Evolutionary conservation across 805 yeast genomes (phyloP).

Genomic region (Clavispora asparagi): DNA sequence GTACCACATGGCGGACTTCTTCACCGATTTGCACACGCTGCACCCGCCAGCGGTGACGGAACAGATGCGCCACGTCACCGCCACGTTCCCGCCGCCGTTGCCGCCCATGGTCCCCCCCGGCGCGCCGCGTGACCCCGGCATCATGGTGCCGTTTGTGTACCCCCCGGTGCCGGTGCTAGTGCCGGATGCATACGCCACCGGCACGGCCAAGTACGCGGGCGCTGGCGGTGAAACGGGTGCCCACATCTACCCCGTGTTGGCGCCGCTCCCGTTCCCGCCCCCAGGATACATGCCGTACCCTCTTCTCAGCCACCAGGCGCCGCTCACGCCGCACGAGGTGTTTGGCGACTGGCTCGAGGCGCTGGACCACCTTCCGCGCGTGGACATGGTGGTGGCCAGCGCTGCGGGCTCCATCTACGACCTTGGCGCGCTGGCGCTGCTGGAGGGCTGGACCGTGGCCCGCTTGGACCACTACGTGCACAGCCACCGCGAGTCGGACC

Average conservation of each 20-base stretch:
- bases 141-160: conserved; percentile 40
- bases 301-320: conserved; percentile 28
- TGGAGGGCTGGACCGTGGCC: conserved; percentile 26
- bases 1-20: conserved; percentile 27
- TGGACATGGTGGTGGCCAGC: conserved; percentile 42
- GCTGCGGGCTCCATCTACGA: conserved; percentile 42
- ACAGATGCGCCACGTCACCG: conserved; percentile 21
- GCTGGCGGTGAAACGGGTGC: too few species aligned
- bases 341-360: conserved; percentile 33
- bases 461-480: conserved; percentile 11
- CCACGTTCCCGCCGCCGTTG: conserved; percentile 35
- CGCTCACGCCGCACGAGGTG: conserved; percentile 32
- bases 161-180: conserved; percentile 37
- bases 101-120: conserved; percentile 21
- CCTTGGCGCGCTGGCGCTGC: conserved; percentile 26
- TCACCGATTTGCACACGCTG: conserved; percentile 23
- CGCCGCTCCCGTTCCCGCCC: conserved; percentile 44
- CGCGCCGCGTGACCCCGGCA: conserved; percentile 16
- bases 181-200: conserved; percentile 1
- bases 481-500: conserved; percentile 3
- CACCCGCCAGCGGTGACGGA: conserved; percentile 7
- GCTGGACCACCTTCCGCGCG: conserved; percentile 30
- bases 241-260: conserved; percentile 14
- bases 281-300: conserved; percentile 43
- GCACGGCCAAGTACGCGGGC: background rate